Evolutionary conservation across 352 stramenopile species (phyloP).

Genomic region (Phytophthora pistaciae): DNA sequence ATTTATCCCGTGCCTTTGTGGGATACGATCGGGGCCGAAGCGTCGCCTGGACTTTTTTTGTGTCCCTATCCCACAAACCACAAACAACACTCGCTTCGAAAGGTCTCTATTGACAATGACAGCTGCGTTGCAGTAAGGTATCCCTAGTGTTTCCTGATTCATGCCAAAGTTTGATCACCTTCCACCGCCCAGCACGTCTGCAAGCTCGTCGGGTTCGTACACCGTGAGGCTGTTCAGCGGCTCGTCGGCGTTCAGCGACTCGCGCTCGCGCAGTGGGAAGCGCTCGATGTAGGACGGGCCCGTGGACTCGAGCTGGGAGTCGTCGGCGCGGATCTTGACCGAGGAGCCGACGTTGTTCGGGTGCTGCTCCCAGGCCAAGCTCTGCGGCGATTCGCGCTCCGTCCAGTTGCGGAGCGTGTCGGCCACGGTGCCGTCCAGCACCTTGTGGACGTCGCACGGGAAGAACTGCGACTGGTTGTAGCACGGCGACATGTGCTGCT

Average conservation of each 20-base stretch:
- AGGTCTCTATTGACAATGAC: too few relatives aligned
- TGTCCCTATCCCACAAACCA: too few relatives aligned
- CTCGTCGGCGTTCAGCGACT: conserved; percentile 20
- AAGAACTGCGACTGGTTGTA: conserved; percentile 88
- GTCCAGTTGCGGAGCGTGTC: conserved; percentile 51
- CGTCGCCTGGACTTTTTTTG: too few relatives aligned
- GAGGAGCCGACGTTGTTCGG: conserved; percentile 69
- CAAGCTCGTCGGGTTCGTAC: conserved; percentile 53
- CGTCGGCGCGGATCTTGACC: conserved; percentile 69
- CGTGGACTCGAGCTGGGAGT: conserved; percentile 44
- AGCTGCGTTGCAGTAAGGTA: too few relatives aligned
- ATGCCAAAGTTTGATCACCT: conserved; percentile 19
- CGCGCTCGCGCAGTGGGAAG: conserved; percentile 62
- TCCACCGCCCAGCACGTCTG: conserved; percentile 60
- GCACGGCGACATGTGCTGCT: conserved; percentile 83
- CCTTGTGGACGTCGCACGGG: conserved; percentile 81
- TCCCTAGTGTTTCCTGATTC: too few relatives aligned
- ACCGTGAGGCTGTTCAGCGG: conserved; percentile 37
- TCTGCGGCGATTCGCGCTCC: conserved; percentile 47
- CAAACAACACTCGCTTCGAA: too few relatives aligned
- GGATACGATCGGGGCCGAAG: too few relatives aligned
- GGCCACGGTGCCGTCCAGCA: conserved; percentile 69
- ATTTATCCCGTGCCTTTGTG: too few relatives aligned
- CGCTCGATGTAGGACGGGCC: conserved; percentile 76
- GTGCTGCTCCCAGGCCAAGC: conserved; percentile 70